These are phyloP conservation scores for Stephania cephalantha DNA, from an alignment of 164 flowering plant species.

Conservation along the genomic window DNA sequence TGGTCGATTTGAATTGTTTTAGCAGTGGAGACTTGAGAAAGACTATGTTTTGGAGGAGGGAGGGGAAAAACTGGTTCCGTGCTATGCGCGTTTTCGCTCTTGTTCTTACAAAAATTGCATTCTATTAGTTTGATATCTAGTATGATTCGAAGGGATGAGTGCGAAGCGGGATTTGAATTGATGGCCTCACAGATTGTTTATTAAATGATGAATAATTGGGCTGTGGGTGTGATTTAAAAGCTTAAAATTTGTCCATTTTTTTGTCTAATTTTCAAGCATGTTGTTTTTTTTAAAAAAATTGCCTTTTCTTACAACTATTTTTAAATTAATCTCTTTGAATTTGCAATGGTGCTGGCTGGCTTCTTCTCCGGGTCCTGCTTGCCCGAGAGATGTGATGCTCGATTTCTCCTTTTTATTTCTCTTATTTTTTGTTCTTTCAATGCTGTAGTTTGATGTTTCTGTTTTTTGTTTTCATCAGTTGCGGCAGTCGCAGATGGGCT, in stretches of 20 bases:
- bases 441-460: background rate
- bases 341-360: too few species aligned
- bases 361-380: too few species aligned
- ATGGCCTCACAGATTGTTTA: background rate
- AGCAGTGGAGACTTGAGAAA: background rate
- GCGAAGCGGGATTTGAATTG: background rate
- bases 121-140: background rate
- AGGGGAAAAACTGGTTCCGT: background rate
- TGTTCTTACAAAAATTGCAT: background rate
- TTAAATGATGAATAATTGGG: background rate
- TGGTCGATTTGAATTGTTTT: background rate
- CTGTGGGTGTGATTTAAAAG: background rate
- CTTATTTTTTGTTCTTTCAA: background rate
- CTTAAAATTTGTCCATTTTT: background rate
- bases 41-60: background rate
- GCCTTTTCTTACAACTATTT: too few species aligned
- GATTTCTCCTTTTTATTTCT: too few species aligned
- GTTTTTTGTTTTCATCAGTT: slow-evolving; percentile 21
- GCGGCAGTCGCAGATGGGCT: slow-evolving; percentile 41
- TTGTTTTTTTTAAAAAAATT: background rate
- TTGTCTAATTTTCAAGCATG: background rate
- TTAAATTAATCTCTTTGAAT: too few species aligned
- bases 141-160: background rate
- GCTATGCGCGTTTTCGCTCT: background rate
- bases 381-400: too few species aligned